Evolutionary conservation across 306 rosid species (phyloP).

Genomic region (Begonia peltatifolia): DNA sequence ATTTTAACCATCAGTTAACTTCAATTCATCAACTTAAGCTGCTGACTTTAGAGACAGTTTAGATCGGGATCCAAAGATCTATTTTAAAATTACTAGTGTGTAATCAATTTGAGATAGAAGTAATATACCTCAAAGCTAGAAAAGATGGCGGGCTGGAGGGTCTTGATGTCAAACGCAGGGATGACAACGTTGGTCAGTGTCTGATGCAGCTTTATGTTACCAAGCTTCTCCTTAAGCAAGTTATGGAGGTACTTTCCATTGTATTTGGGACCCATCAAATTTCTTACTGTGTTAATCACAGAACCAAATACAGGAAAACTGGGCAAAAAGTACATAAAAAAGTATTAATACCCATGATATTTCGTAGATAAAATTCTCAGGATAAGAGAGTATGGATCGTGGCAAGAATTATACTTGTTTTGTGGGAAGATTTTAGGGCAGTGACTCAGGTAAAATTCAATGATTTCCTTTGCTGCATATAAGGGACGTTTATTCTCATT

Average conservation of each 20-base stretch:
- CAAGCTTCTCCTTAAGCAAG: conserved; percentile 17
- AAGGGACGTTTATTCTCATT: conserved; percentile 44
- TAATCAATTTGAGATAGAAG: background rate
- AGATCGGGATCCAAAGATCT: too few species aligned
- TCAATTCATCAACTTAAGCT: background rate
- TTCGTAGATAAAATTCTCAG: background rate
- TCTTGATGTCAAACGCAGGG: conserved; percentile 33
- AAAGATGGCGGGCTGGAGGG: conserved; percentile 14
- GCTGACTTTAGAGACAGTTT: too few species aligned
- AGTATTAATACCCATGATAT: background rate
- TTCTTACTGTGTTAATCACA: background rate
- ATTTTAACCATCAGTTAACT: background rate
- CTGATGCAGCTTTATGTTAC: conserved; percentile 12
- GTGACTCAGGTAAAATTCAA: conserved; percentile 36
- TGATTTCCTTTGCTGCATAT: conserved; percentile 48
- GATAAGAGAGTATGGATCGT: background rate
- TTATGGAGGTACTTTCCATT: conserved; percentile 30
- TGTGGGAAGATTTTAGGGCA: conserved; percentile 52
- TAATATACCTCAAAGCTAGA: conserved; percentile 25
- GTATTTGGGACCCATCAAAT: conserved; percentile 53
- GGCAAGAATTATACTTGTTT: background rate
- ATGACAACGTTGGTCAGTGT: conserved; percentile 28
- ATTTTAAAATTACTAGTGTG: too few species aligned
- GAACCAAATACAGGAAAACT: background rate
- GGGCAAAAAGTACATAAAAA: background rate